These are phyloP conservation scores for Lagenidium giganteum DNA, from an alignment of 352 stramenopile species.

Conservation along the genomic window DNA sequence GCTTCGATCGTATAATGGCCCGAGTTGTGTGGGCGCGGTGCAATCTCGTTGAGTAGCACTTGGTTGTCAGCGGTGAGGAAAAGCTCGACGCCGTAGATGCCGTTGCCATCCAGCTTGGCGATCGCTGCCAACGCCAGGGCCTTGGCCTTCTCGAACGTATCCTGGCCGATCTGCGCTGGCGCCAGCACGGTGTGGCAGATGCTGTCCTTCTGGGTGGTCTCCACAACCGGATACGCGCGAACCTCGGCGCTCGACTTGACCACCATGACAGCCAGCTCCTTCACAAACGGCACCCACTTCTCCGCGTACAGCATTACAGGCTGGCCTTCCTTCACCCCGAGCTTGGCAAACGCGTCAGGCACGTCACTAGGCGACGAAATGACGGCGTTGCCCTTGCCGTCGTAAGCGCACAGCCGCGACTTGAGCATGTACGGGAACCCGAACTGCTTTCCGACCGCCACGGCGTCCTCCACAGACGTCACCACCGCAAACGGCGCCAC, in stretches of 20 bases:
- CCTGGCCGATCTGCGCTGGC: slow-evolving; percentile 66
- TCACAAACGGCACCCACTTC: slow-evolving; percentile 96
- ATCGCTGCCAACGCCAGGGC: slow-evolving; percentile 70
- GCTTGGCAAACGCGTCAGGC: slow-evolving; percentile 72
- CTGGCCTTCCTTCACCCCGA: slow-evolving; percentile 33
- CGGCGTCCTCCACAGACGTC: slow-evolving; percentile 31
- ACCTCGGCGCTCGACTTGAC: slow-evolving; percentile 78
- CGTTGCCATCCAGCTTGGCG: slow-evolving; percentile 72
- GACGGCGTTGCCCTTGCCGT: slow-evolving; percentile 96
- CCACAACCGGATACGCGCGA: slow-evolving; percentile 94
- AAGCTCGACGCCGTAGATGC: slow-evolving; percentile 97
- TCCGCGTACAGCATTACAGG: slow-evolving; percentile 87
- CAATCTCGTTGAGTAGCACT: slow-evolving; percentile 97
- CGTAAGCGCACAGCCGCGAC: slow-evolving; percentile 93
- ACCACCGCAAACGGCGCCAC: slow-evolving; percentile 58
- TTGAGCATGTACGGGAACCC: slow-evolving; percentile 99
- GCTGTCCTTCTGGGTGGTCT: slow-evolving; percentile 96
- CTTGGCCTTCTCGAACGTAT: slow-evolving; percentile 36
- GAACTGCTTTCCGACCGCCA: slow-evolving; percentile 41
- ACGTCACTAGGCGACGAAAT: slow-evolving; percentile 81
- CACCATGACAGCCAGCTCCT: slow-evolving; percentile 97
- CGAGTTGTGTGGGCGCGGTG: slow-evolving; percentile 97
- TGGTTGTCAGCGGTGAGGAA: slow-evolving; percentile 88
- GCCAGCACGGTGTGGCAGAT: slow-evolving; percentile 96
- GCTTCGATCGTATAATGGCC: slow-evolving; percentile 99